A percentile compares a stretch with the other conserved stretches of the same genome.
Evolutionary conservation across 768 basidiomycete genomes (phyloP).

Genomic region (Kondoa subrosea): DNA sequence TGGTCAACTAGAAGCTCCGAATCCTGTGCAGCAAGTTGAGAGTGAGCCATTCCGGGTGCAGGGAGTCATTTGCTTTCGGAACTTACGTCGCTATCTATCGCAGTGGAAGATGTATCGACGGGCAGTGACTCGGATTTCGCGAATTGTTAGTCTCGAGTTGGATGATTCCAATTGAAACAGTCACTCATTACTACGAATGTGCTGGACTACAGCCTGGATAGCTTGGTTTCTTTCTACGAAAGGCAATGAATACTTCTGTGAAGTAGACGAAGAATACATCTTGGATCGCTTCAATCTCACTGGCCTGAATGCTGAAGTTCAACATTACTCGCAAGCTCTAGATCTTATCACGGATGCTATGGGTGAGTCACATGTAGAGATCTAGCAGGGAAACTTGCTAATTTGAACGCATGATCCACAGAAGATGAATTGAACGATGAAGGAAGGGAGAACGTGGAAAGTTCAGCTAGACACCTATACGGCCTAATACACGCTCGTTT

Average conservation of each 20-base stretch:
- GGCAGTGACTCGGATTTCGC: slow-evolving; percentile 17
- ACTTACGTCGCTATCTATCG: neutral
- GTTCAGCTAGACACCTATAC: slow-evolving; percentile 81
- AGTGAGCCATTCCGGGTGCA: neutral
- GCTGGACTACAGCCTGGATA: slow-evolving; percentile 21
- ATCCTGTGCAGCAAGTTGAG: neutral
- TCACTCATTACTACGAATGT: neutral
- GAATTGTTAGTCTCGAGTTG: slow-evolving; percentile 17
- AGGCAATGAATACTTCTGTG: slow-evolving; percentile 98
- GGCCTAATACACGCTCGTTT: slow-evolving; percentile 92
- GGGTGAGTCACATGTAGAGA: slow-evolving; percentile 41
- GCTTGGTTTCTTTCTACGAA: slow-evolving; percentile 21
- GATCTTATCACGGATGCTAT: slow-evolving; percentile 92
- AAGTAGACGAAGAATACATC: slow-evolving; percentile 98
- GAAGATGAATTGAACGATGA: slow-evolving; percentile 87
- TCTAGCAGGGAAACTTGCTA: neutral
- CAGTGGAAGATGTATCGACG: neutral
- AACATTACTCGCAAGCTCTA: slow-evolving; percentile 81
- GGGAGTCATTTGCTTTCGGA: neutral
- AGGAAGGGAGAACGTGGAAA: slow-evolving; percentile 72
- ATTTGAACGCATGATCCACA: slow-evolving; percentile 27
- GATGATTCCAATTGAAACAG: neutral
- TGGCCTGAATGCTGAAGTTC: slow-evolving; percentile 85
- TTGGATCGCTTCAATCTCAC: slow-evolving; percentile 96
- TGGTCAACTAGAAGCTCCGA: neutral